Evolutionary conservation across 2,329 filamentous ascomycete species (phyloP), one percentile per base, ranked within the genome.

Genomic region (Harringtonia aguacate): DNA sequence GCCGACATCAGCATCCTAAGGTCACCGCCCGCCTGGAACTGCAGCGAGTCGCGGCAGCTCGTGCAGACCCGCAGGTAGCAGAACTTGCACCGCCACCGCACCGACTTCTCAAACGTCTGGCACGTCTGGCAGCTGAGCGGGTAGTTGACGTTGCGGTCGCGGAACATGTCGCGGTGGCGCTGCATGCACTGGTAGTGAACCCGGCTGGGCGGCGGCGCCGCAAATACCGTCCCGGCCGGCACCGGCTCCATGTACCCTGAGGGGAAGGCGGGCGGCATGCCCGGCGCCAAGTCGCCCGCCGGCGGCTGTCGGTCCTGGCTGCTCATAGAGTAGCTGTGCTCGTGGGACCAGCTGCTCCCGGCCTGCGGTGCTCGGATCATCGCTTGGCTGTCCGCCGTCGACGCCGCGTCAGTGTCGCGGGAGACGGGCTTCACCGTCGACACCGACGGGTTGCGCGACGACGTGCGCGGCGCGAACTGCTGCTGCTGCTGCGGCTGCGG

Each of bases 41-140:
- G 59, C 44, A 78, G 55, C 20, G 60, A 54, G 13, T 61, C 64
- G 33, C 62, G 55, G 51, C 75, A 79, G 3, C 58, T 49, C 28
- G 63, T 61, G 56, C 75, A 79, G 46, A 77, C 65, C 41, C 72
- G 67, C 39, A 77, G 52, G 46, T 66, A 62, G 57, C 73, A 77
- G 56, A 68, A 72, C 14, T 58, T 58, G 54, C 73, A 77, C 18
- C 61, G 62, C 58, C 61, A 69, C 30, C 73, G 67, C 48, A 66
- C 58, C 36, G 66, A 62, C 8, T 55, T 52, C 46, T 75, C 70
- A 40, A 62, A 59, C 45, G 60, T 62, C 42, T 64, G 63, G 56
- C 75, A 79, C 4, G 68, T 64, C 56, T 75, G 70, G 55, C 75
- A 79, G 12, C 69, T 63, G 18, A 77, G 61, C 2, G 73, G 64